A percentile compares a stretch with the other conserved stretches of the same genome.
Evolutionary conservation across 2,329 filamentous ascomycete genomes (phyloP).

Genomic region (Trichoderma atroviride): DNA sequence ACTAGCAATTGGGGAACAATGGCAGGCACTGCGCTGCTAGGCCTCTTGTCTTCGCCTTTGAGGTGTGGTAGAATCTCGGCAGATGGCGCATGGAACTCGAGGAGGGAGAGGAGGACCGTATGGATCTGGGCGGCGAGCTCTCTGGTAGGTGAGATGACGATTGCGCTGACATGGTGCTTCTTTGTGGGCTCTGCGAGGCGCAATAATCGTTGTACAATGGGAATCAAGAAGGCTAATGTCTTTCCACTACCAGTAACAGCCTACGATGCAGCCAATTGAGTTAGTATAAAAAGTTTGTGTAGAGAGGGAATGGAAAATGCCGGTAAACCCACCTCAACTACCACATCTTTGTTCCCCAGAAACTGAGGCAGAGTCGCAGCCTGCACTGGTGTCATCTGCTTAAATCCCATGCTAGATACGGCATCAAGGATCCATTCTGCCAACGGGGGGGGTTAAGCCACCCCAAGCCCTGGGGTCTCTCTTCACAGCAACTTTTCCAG

Average conservation of each 20-base stretch:
- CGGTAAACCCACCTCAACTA: conserved; percentile 67
- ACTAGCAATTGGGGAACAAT: conserved; percentile 86
- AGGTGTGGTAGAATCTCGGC: conserved; percentile 63
- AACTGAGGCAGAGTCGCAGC: conserved; percentile 88
- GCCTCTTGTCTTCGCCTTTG: conserved; percentile 59
- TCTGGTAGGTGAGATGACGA: conserved; percentile 87
- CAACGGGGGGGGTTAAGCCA: conserved; percentile 43
- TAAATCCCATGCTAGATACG: conserved; percentile 80
- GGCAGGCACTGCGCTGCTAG: conserved; percentile 49
- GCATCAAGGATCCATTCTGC: conserved; percentile 80
- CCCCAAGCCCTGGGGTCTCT: conserved; percentile 53
- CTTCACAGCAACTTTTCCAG: conserved; percentile 42
- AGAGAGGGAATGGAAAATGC: not conserved
- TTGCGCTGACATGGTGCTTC: conserved; percentile 85
- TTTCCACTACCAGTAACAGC: conserved; percentile 92
- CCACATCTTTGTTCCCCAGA: conserved; percentile 86
- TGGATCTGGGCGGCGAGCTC: conserved; percentile 92
- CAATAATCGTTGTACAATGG: conserved; percentile 79
- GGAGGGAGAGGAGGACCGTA: conserved; percentile 72
- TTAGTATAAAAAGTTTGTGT: not conserved
- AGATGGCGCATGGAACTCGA: conserved; percentile 82
- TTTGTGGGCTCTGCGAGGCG: conserved; percentile 80
- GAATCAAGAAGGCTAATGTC: conserved; percentile 83
- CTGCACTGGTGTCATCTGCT: conserved; percentile 91
- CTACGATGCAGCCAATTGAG: conserved; percentile 38